Evolutionary conservation across 805 yeast genomes (phyloP).

Genomic region (Saturnispora zaruensis): DNA sequence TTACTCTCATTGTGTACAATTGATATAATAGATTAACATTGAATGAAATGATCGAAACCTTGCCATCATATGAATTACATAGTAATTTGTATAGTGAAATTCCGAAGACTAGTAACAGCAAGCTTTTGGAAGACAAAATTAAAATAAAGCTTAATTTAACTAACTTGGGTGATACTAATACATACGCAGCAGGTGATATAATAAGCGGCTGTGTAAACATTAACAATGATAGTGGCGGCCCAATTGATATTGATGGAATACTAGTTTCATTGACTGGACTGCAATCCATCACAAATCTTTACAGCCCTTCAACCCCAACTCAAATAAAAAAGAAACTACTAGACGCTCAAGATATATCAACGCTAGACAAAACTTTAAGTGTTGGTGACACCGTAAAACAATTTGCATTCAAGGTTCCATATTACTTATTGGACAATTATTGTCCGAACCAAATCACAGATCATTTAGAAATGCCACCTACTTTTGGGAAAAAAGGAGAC

Average conservation of each 20-base stretch:
- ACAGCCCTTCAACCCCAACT: background rate
- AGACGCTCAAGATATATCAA: background rate
- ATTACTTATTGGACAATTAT: conserved; percentile 39
- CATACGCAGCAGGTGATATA: background rate
- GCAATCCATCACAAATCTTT: conserved; percentile 3
- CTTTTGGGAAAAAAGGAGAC: conserved; percentile 26
- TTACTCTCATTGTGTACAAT: background rate
- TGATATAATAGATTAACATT: background rate
- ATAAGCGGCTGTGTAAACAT: background rate
- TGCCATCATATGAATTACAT: conserved; percentile 2
- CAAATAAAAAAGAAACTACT: background rate
- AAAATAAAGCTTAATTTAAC: background rate
- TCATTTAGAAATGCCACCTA: conserved; percentile 34
- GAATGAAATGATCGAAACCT: conserved; percentile 1
- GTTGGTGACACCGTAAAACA: background rate
- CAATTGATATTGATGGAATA: background rate
- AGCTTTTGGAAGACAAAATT: background rate
- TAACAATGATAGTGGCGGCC: background rate
- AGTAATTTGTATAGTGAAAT: background rate
- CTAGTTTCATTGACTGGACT: background rate
- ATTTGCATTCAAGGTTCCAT: conserved; percentile 50
- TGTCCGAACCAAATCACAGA: conserved; percentile 36
- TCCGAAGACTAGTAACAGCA: background rate
- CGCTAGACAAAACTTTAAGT: background rate
- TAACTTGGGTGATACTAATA: background rate